Evolutionary conservation across 148 eudicot species (phyloP).

Genomic region (Dysphania ambrosioides): DNA sequence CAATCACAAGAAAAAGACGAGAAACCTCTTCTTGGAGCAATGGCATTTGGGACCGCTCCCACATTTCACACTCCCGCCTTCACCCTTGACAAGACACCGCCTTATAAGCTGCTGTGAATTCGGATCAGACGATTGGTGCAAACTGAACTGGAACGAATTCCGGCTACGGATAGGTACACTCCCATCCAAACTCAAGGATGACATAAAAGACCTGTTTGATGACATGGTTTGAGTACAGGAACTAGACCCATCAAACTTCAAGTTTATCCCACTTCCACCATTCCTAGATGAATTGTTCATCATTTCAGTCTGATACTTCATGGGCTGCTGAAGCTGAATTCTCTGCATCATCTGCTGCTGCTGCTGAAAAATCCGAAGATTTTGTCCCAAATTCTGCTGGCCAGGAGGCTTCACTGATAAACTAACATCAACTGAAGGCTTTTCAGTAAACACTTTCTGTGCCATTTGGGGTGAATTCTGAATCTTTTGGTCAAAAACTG

Average conservation of each 20-base stretch:
- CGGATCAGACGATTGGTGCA: conserved; percentile 42
- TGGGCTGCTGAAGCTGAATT: conserved; percentile 38
- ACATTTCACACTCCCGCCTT: conserved; percentile 44
- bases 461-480: conserved; percentile 21
- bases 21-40: conserved; percentile 52
- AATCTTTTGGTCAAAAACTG: conserved; percentile 26
- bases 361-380: conserved; percentile 16
- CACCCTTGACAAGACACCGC: conserved; percentile 42
- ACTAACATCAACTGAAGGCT: conserved; percentile 28
- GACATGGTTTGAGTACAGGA: conserved; percentile 39
- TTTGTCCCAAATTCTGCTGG: conserved; percentile 26
- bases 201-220: conserved; percentile 47
- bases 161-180: conserved; percentile 29
- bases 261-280: conserved; percentile 34
- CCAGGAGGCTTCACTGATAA: conserved; percentile 38
- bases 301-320: conserved; percentile 36
- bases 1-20: background rate
- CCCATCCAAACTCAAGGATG: conserved; percentile 50
- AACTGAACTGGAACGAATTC: conserved; percentile 41
- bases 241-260: conserved; percentile 44
- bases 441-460: conserved; percentile 25
- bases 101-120: conserved; percentile 29
- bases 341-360: conserved; percentile 31
- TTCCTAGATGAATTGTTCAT: conserved; percentile 23
- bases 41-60: conserved; percentile 47